Conservation (phyloP, 345 rosid species). For the Euclidium syriacum region DNA sequence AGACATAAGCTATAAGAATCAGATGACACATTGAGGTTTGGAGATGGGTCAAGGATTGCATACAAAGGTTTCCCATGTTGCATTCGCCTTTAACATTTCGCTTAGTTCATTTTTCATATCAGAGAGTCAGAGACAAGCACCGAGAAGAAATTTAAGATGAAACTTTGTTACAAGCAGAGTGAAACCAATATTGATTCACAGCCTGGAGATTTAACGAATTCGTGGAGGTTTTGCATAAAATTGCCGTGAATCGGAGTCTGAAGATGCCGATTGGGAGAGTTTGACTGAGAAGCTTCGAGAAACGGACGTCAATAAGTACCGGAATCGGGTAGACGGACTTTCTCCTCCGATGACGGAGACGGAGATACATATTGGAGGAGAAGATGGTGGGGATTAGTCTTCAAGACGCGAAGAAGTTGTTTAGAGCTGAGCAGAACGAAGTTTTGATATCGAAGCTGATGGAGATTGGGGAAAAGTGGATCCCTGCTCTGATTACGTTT, state of each 20-base stretch:
- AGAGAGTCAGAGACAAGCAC: no score
- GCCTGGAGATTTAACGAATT: conserved; percentile 48
- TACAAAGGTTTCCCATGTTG: no score
- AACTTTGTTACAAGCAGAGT: no score
- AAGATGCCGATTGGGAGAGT: conserved; percentile 34
- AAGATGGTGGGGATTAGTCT: conserved; percentile 31
- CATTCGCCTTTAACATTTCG: no score
- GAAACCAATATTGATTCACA: conserved; percentile 45
- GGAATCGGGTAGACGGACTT: conserved; percentile 56
- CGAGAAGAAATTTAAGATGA: no score
- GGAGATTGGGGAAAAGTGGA: conserved; percentile 47
- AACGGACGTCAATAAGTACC: conserved; percentile 41
- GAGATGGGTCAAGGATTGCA: no score
- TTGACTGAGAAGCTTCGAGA: conserved; percentile 48
- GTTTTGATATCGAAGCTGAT: conserved; percentile 55
- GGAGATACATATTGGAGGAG: no score
- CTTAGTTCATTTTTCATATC: no score
- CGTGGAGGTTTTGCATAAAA: conserved; percentile 53
- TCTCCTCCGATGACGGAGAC: conserved; percentile 27
- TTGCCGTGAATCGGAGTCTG: conserved; percentile 6
- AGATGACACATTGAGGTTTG: no score
- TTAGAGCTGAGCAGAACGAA: conserved; percentile 66
- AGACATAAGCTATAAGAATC: conserved; percentile 53
- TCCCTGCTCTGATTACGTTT: conserved; percentile 52
- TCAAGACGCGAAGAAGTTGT: conserved; percentile 64